Percentiles rank a stretch among this genome's conserved stretches.
phyloP scores from a whole-genome alignment of 768 basidiomycete genomes.

The Hygrocybe coccinea region DNA sequence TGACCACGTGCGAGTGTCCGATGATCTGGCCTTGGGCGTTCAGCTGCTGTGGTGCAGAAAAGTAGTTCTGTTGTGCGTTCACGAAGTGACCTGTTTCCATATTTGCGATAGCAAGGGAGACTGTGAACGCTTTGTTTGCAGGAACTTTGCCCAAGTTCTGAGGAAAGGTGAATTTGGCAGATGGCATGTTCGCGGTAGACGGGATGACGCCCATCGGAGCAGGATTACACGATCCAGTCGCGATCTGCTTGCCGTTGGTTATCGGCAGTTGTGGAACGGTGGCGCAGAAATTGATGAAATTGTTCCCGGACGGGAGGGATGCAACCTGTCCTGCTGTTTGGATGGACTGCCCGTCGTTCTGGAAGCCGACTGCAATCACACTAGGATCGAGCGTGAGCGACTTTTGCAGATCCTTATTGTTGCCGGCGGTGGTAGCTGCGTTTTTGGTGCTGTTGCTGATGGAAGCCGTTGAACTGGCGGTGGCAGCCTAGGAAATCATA shows the following conservation, averaged over 20 bases:
- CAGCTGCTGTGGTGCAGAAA: slow-evolving; percentile 51
- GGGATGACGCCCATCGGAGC: slow-evolving; percentile 58
- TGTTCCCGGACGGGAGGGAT: slow-evolving; percentile 59
- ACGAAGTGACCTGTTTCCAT: slow-evolving; percentile 54
- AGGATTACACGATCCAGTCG: slow-evolving; percentile 46
- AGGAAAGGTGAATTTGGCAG: slow-evolving; percentile 47
- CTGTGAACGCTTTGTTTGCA: slow-evolving; percentile 47
- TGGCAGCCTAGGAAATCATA: neutral
- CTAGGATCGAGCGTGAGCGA: slow-evolving; percentile 40
- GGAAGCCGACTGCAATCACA: slow-evolving; percentile 55
- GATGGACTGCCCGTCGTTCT: slow-evolving; percentile 46
- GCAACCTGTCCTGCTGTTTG: slow-evolving; percentile 46
- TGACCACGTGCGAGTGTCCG: slow-evolving; percentile 61
- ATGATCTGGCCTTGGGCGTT: slow-evolving; percentile 45
- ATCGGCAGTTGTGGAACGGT: slow-evolving; percentile 38
- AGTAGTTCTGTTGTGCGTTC: slow-evolving; percentile 43
- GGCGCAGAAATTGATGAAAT: slow-evolving; percentile 66
- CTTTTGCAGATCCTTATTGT: slow-evolving; percentile 38
- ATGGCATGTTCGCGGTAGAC: slow-evolving; percentile 47
- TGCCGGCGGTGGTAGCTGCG: neutral
- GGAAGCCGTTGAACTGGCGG: neutral
- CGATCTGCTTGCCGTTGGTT: slow-evolving; percentile 47
- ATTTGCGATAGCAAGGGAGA: slow-evolving; percentile 43
- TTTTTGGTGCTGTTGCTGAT: neutral
- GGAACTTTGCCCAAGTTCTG: slow-evolving; percentile 40